Evolutionary conservation across 2,329 filamentous ascomycete species (phyloP).

Genomic region (Penicillium nordicum): DNA sequence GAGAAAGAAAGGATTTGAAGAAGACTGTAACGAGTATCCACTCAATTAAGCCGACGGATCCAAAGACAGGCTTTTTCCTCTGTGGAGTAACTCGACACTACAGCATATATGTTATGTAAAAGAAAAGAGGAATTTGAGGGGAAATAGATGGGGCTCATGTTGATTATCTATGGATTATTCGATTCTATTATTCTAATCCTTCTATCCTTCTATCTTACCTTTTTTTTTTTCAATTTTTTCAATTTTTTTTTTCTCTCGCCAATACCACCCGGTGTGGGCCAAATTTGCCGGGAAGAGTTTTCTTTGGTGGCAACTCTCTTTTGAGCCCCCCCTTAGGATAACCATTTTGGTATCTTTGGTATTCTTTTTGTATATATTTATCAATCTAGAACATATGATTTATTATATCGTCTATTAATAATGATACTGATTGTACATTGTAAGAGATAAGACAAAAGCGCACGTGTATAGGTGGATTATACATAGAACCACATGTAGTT

Average conservation of each 20-base stretch:
- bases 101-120: slow-evolving; percentile 24
- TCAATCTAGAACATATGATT: neutral
- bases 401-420: neutral
- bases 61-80: slow-evolving; percentile 8
- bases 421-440: neutral
- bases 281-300: slow-evolving; percentile 6
- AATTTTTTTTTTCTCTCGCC: neutral
- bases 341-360: neutral
- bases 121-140: slow-evolving; percentile 7
- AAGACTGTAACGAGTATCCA: slow-evolving; percentile 9
- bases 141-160: neutral
- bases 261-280: slow-evolving; percentile 3
- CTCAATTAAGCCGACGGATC: slow-evolving; percentile 8
- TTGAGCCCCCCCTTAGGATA: neutral
- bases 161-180: neutral
- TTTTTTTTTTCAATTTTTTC: too few species aligned
- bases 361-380: neutral
- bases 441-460: neutral
- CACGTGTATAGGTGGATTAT: neutral
- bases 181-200: too few species aligned
- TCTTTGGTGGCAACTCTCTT: neutral
- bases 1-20: slow-evolving; percentile 13
- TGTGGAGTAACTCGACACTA: slow-evolving; percentile 14
- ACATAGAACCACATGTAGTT: neutral
- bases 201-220: too few species aligned